Base-by-base conservation (phyloP, 352 stramenopile genomes). In the Phytophthora nicotianae region DNA sequence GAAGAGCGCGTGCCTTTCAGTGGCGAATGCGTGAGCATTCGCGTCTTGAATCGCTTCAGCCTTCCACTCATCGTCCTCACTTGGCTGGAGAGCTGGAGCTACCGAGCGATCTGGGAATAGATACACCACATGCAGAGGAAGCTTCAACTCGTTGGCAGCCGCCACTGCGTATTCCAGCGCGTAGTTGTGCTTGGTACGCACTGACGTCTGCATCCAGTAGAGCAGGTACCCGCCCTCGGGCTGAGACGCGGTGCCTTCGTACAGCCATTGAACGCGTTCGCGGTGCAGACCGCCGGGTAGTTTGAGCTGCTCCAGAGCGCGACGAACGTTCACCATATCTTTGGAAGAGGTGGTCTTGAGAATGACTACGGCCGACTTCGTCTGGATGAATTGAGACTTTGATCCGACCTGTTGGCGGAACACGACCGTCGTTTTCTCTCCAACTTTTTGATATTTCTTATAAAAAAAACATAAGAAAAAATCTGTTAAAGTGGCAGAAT, bases 161-260 rank as follows among this genome's bases (percentile, higher is more conserved):
- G 81, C 76, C 29, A 95, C 75, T 1, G 87, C 84, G 37, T 83
- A 91, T 59, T 95, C 83, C 20, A 95, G 74, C 43, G 85, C 68
- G 65, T 92, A 93, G 58, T 95, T 95, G 72, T 91, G 86, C 46
- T 88, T 85, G 23, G 83, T 70, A 38, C 87, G 87, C 65, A 94
- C 81, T 2, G 83, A 88, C 41, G 84, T 93, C 59, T 95, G 87
- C 87, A 95, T 95, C 87, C 87, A 95, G 70, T 95, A 95, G 57
- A 95, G 70, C 41, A 95, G 55, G 37, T 89, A 81, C 60, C 62
- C 24, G 48, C 20, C 27, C 35, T 68, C 16, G 17, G 53, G 5
- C 14, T 48, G 58, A 0, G 50, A 24, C 42, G 43, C 64, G 23
- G 63, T 23, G 26, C 84, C 84, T 51, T 91, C 79, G 54, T 87